Evolutionary conservation across 139 green algal species (phyloP).

Genomic region (Chlamydomonas sphaeroides): DNA sequence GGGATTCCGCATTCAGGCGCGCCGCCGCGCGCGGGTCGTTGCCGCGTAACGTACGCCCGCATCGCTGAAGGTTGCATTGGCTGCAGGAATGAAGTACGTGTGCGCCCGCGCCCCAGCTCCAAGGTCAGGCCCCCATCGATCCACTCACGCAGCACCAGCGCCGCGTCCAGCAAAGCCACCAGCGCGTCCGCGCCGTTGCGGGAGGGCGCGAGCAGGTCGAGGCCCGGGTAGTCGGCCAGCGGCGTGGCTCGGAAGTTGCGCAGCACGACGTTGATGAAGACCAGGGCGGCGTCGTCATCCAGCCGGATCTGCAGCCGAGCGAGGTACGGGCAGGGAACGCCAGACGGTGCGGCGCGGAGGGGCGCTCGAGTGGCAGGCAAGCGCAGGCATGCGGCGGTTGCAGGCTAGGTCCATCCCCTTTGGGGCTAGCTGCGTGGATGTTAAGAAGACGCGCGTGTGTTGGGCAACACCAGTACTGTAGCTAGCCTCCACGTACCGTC

Average conservation of each 20-base stretch:
- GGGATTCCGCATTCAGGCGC: too few relatives aligned
- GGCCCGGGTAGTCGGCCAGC: background rate
- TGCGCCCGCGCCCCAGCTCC: too few relatives aligned
- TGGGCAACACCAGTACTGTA: too few relatives aligned
- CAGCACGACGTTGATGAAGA: background rate
- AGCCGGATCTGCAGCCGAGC: background rate
- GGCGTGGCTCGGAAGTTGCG: background rate
- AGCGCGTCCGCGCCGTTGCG: background rate
- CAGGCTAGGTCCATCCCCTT: too few relatives aligned
- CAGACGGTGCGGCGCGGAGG: background rate
- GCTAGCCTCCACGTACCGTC: too few relatives aligned
- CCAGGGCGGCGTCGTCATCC: background rate
- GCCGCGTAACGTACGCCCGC: background rate
- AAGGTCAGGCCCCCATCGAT: background rate
- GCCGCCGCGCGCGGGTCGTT: background rate
- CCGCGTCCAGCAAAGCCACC: background rate
- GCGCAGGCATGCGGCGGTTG: too few relatives aligned
- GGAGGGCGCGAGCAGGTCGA: background rate
- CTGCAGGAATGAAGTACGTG: too few relatives aligned
- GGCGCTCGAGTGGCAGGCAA: too few relatives aligned
- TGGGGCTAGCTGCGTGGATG: too few relatives aligned
- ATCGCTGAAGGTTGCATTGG: background rate
- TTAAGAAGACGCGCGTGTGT: too few relatives aligned
- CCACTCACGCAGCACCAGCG: background rate
- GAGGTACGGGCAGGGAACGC: background rate